Base-by-base conservation (phyloP, 805 yeast genomes). In the Cyberlindnera nakhonratchasimensis region DNA sequence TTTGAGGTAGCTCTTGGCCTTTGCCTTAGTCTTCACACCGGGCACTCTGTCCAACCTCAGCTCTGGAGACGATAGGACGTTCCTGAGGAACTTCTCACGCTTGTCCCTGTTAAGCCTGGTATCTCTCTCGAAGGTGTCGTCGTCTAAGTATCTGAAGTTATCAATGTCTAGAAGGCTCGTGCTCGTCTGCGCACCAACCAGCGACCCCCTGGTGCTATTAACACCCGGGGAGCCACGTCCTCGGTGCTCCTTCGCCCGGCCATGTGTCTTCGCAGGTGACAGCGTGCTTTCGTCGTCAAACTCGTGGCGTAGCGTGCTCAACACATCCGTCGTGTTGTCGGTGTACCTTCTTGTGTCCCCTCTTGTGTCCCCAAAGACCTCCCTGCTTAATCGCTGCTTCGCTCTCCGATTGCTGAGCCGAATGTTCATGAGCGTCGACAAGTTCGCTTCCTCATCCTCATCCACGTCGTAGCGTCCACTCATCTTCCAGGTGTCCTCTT, bases 391-490 rank as follows among this genome's bases (percentile, higher is more conserved):
- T 20, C 47, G 40, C 31, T 47, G 52, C 37, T 47, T 47, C 14
- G 54, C 43, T 17, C 46, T 31, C 11, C 49, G 39, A 46, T 52
- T 54, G 34, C 44, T 34, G 14, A 54, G 40, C 6, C 58, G 42
- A 6, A 54, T 34, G 19, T 45, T 50, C 5, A 58, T 50, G 18
- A 55, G 40, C 2, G 52, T 52, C 1, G 59, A 55, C 18, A 55
- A 37, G 17, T 53, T 55, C 4, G 47, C 39, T 23, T 54, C 54
- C 21, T 40, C 34, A 16, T 53, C 56, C 4, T 46, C 39, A 23
- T 54, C 54, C 21, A 38, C 34, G 25, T 36, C 22, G 19, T 17
- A 23, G 4, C 34, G n/a, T 23, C 25, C 25, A 12, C 29, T 26
- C 29, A 26, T 26, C 29, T 12, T 12, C n/a, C 6, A n/a, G n/a